Conservation (phyloP, 331 rosid species). For the Malus hybrid region DNA sequence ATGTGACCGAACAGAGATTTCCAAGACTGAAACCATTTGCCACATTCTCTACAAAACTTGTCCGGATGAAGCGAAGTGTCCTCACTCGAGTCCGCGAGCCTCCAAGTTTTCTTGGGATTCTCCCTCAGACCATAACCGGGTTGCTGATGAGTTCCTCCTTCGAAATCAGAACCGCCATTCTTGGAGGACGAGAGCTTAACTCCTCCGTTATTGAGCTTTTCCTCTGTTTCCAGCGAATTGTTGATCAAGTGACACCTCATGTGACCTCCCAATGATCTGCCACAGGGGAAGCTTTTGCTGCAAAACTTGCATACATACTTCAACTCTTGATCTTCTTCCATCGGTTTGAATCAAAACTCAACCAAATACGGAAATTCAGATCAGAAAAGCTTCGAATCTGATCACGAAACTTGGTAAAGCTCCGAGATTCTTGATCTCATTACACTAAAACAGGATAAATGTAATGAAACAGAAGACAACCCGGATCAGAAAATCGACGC, state of each 20-base stretch:
- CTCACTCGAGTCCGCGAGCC: conserved; percentile 40
- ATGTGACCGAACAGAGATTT: conserved; percentile 84
- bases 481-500: conserved; percentile 44
- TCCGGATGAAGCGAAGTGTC: conserved; percentile 24
- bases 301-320: conserved; percentile 77
- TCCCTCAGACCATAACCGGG: conserved; percentile 64
- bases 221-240: conserved; percentile 25
- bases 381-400: conserved; percentile 16
- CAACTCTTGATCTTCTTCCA: conserved; percentile 49
- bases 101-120: conserved; percentile 70
- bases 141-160: conserved; percentile 16
- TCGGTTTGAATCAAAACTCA: conserved; percentile 16
- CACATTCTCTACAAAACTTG: conserved; percentile 73
- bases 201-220: conserved; percentile 12
- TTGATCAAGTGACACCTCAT: conserved; percentile 78
- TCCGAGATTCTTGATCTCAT: conserved; percentile 34
- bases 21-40: conserved; percentile 68
- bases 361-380: conserved; percentile 8
- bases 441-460: conserved; percentile 13
- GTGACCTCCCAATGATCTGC: conserved; percentile 95
- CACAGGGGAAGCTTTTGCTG: conserved; percentile 66
- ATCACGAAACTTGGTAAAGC: conserved; percentile 28
- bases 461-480: conserved; percentile 21
- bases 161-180: conserved; percentile 25
- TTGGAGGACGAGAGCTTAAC: conserved; percentile 20